Conservation (phyloP, 2,329 filamentous ascomycete genomes). For the Alternaria incomplexa region DNA sequence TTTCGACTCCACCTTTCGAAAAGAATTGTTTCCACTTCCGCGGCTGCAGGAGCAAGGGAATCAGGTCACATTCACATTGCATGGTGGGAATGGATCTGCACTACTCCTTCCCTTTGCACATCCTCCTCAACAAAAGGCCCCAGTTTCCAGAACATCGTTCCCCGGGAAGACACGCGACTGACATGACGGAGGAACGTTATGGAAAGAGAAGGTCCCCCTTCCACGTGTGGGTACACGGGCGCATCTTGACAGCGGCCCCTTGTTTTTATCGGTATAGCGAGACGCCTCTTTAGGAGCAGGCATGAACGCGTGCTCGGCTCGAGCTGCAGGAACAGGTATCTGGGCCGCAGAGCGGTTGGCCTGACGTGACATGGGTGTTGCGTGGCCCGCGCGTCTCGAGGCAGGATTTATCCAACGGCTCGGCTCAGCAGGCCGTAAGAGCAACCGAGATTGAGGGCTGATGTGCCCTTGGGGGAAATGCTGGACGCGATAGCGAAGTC, state of each 20-base stretch:
- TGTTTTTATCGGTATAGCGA: not conserved
- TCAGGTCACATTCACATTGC: not conserved
- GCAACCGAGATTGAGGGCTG: conserved; percentile 7
- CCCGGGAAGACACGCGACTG: conserved; percentile 9
- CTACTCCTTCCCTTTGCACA: not conserved
- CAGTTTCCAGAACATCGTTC: conserved; percentile 11
- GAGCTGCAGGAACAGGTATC: conserved; percentile 10
- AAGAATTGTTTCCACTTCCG: not conserved
- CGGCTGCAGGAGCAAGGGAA: not conserved
- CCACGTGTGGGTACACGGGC: not conserved
- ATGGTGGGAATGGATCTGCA: not conserved
- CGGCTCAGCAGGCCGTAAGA: not conserved
- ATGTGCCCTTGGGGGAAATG: not conserved
- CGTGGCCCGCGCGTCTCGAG: not conserved
- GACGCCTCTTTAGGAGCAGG: not conserved
- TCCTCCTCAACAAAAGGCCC: conserved; percentile 6
- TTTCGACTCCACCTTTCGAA: not conserved
- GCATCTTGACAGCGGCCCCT: not conserved
- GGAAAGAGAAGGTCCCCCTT: conserved; percentile 8
- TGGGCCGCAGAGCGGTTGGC: conserved; percentile 2
- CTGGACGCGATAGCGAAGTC: not conserved
- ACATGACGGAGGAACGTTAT: conserved; percentile 2
- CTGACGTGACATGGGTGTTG: not conserved
- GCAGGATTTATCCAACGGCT: conserved; percentile 3
- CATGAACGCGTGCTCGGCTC: conserved; percentile 7